These are phyloP conservation scores for Epichloe hybrida DNA, from an alignment of 2,329 filamentous ascomycete genomes.

Conservation along the genomic window DNA sequence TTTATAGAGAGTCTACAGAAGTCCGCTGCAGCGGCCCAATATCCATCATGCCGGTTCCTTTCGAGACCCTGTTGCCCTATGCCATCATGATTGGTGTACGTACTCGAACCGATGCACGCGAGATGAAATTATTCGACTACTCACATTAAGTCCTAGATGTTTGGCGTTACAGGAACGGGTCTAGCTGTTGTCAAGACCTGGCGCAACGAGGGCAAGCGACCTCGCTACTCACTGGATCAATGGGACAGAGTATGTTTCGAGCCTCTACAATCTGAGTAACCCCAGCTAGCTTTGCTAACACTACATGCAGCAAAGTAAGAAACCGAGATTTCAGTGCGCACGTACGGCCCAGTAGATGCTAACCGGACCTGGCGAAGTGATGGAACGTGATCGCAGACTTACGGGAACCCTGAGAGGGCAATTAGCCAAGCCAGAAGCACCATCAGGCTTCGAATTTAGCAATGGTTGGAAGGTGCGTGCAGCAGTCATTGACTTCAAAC, in stretches of 20 bases:
- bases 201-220: slow-evolving; percentile 47
- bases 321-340: background rate
- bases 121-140: background rate
- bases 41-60: slow-evolving; percentile 44
- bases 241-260: slow-evolving; percentile 44
- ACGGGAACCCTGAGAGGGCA: slow-evolving; percentile 47
- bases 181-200: slow-evolving; percentile 41
- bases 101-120: slow-evolving; percentile 7
- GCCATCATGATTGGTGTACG: slow-evolving; percentile 50
- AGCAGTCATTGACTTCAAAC: background rate
- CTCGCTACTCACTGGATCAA: slow-evolving; percentile 45
- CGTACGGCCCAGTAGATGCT: slow-evolving; percentile 4
- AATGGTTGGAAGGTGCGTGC: slow-evolving; percentile 48
- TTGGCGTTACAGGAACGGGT: slow-evolving; percentile 44
- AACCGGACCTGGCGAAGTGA: slow-evolving; percentile 35
- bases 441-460: slow-evolving; percentile 47
- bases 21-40: slow-evolving; percentile 19
- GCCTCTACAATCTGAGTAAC: background rate
- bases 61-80: slow-evolving; percentile 51
- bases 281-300: slow-evolving; percentile 15
- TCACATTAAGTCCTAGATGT: slow-evolving; percentile 37
- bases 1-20: slow-evolving; percentile 3
- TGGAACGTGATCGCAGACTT: slow-evolving; percentile 49
- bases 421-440: slow-evolving; percentile 39
- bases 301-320: slow-evolving; percentile 39